A percentile compares a stretch with the other conserved stretches of the same genome.
Evolutionary conservation across 805 yeast species (phyloP).

Genomic region (Metschnikowia kofuensis): DNA sequence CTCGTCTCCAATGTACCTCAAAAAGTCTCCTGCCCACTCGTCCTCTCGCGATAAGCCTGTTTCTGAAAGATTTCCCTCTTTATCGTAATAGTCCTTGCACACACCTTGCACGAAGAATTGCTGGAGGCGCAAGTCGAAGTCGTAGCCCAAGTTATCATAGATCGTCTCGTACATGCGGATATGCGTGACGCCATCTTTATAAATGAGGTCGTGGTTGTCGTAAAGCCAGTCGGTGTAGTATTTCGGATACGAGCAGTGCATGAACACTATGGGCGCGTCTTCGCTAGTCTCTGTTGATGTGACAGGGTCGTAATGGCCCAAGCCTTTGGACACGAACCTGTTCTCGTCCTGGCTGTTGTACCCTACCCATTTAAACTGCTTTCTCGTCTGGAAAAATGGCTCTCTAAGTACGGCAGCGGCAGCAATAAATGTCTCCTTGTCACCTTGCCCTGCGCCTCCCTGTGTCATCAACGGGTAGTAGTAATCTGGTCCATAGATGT

Average conservation of each 20-base stretch:
- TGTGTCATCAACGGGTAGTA: slow-evolving; percentile 69
- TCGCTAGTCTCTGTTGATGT: slow-evolving; percentile 16
- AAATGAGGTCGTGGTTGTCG: slow-evolving; percentile 30
- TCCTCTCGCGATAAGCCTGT: slow-evolving; percentile 15
- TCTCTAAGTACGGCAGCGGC: slow-evolving; percentile 55
- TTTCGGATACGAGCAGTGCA: slow-evolving; percentile 64
- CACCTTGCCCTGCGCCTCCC: slow-evolving; percentile 78
- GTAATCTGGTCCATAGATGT: slow-evolving; percentile 60
- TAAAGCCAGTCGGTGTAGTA: slow-evolving; percentile 26
- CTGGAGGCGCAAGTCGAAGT: slow-evolving; percentile 39
- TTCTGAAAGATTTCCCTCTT: slow-evolving; percentile 24
- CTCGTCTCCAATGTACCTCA: slow-evolving; percentile 26
- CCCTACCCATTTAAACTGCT: slow-evolving; percentile 40
- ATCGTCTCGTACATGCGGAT: slow-evolving; percentile 39
- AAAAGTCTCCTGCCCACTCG: slow-evolving; percentile 35
- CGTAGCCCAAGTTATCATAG: slow-evolving; percentile 39
- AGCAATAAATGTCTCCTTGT: slow-evolving; percentile 71
- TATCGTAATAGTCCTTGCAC: slow-evolving; percentile 33
- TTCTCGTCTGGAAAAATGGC: slow-evolving; percentile 53
- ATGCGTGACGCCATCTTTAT: slow-evolving; percentile 29
- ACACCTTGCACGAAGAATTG: slow-evolving; percentile 38
- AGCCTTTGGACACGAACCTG: slow-evolving; percentile 25
- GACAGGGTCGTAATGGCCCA: slow-evolving; percentile 41
- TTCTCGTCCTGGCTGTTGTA: slow-evolving; percentile 31
- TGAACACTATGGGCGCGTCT: slow-evolving; percentile 34